Evolutionary conservation across 805 yeast species (phyloP).

Genomic region (Limtongozyma cylindracea): DNA sequence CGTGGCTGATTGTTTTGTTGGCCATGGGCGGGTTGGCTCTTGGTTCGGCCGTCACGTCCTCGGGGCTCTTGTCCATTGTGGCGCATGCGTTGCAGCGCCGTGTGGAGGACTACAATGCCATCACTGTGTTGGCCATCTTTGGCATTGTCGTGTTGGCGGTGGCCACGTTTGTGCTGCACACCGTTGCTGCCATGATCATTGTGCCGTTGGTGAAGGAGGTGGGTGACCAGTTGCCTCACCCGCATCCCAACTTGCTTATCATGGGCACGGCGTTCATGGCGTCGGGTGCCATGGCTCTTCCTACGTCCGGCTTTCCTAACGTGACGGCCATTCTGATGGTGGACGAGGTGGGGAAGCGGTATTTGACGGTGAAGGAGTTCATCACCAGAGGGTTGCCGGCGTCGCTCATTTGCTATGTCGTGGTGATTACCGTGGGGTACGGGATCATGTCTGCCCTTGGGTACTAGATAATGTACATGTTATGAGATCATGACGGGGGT

Average conservation of each 20-base stretch:
- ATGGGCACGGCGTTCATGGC: slow-evolving; percentile 16
- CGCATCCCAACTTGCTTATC: slow-evolving; percentile 13
- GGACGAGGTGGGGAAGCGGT: slow-evolving; percentile 14
- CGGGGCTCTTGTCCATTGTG: slow-evolving; percentile 62
- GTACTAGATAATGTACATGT: too few species aligned
- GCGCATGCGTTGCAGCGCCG: slow-evolving; percentile 41
- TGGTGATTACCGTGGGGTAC: slow-evolving; percentile 13
- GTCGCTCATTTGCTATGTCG: slow-evolving; percentile 10
- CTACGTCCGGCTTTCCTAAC: slow-evolving; percentile 17
- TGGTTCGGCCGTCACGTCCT: slow-evolving; percentile 85
- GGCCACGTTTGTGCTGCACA: slow-evolving; percentile 18
- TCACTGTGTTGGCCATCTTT: slow-evolving; percentile 50
- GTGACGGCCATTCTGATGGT: slow-evolving; percentile 17
- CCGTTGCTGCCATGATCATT: slow-evolving; percentile 16
- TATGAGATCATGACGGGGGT: too few species aligned
- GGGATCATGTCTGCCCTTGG: slow-evolving; percentile 10
- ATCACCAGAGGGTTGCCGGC: slow-evolving; percentile 17
- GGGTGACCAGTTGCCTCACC: slow-evolving; percentile 11
- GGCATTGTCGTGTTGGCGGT: slow-evolving; percentile 10
- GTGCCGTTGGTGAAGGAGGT: slow-evolving; percentile 15
- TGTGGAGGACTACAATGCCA: slow-evolving; percentile 45
- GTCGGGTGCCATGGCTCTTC: slow-evolving; percentile 19
- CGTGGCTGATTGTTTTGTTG: slow-evolving; percentile 87
- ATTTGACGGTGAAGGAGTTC: slow-evolving; percentile 14
- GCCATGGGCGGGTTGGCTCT: slow-evolving; percentile 97